Percentiles rank a stretch among this genome's conserved stretches.
These are phyloP conservation scores for Nothopassalora personata DNA, from an alignment of 2,329 filamentous ascomycete species.

Conservation along the genomic window DNA sequence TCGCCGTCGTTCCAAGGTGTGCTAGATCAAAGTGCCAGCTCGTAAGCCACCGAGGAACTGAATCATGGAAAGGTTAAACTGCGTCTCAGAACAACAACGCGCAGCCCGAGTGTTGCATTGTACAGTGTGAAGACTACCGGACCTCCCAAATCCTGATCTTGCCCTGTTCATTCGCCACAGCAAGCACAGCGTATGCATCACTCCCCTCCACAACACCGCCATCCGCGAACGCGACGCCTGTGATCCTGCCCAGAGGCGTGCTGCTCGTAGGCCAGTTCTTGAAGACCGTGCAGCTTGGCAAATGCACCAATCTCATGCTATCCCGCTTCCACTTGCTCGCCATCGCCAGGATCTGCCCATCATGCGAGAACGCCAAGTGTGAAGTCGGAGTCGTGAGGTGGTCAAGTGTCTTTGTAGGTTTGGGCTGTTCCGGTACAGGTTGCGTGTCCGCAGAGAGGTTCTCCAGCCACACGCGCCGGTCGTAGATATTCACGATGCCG, in stretches of 20 bases:
- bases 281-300: conserved; percentile 90
- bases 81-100: no score
- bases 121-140: conserved; percentile 15
- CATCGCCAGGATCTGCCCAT: conserved; percentile 85
- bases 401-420: conserved; percentile 69
- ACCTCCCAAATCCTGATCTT: conserved; percentile 92
- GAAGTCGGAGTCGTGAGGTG: conserved; percentile 84
- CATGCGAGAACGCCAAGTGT: conserved; percentile 72
- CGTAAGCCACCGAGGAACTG: no score
- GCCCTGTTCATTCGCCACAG: conserved; percentile 82
- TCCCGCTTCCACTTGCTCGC: conserved; percentile 83
- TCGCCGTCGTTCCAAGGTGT: not conserved
- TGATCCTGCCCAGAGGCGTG: conserved; percentile 81
- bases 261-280: conserved; percentile 92
- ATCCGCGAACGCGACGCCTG: conserved; percentile 47
- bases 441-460: conserved; percentile 11
- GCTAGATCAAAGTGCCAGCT: no score
- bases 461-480: conserved; percentile 60
- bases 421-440: conserved; percentile 58
- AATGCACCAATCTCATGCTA: conserved; percentile 77
- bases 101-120: no score
- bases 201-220: conserved; percentile 31
- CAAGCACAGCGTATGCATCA: conserved; percentile 54
- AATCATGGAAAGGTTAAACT: no score
- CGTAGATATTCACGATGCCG: conserved; percentile 91